These are phyloP conservation scores for Logfia minima DNA, from an alignment of 129 eudicot species.

Conservation along the genomic window DNA sequence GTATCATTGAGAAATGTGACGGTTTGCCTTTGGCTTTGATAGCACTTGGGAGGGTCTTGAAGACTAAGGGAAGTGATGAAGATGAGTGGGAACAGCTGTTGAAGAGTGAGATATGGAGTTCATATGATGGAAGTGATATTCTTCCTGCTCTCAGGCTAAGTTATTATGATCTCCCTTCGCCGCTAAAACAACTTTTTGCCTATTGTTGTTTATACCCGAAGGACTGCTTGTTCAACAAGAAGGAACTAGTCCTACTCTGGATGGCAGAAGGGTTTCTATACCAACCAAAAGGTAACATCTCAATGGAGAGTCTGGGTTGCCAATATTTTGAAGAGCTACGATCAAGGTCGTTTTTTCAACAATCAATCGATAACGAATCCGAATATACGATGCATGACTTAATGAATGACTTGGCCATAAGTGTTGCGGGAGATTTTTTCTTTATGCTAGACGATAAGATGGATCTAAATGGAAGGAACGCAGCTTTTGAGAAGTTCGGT, in stretches of 20 bases:
- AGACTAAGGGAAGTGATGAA: background rate
- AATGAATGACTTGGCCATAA: slow-evolving; percentile 4
- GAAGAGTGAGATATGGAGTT: slow-evolving; percentile 5
- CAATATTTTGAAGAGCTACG: background rate
- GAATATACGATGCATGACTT: background rate
- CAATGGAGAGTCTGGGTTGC: background rate
- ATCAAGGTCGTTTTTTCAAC: background rate
- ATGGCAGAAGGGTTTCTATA: background rate
- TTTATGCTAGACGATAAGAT: background rate
- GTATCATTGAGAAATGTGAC: slow-evolving; percentile 4
- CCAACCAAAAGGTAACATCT: background rate
- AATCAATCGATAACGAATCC: background rate
- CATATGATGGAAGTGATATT: background rate
- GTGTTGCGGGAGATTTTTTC: background rate
- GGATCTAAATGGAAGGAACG: background rate
- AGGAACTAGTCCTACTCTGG: background rate
- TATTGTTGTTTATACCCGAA: background rate
- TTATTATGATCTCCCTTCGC: background rate
- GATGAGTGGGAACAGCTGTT: background rate
- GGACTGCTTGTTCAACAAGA: background rate
- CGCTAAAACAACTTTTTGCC: background rate
- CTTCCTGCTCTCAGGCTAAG: background rate
- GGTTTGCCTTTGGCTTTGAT: background rate
- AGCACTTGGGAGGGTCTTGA: background rate
- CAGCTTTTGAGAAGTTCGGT: background rate